Conservation (phyloP, 75 land plant genomes). For the Selaginella tamariscina region DNA sequence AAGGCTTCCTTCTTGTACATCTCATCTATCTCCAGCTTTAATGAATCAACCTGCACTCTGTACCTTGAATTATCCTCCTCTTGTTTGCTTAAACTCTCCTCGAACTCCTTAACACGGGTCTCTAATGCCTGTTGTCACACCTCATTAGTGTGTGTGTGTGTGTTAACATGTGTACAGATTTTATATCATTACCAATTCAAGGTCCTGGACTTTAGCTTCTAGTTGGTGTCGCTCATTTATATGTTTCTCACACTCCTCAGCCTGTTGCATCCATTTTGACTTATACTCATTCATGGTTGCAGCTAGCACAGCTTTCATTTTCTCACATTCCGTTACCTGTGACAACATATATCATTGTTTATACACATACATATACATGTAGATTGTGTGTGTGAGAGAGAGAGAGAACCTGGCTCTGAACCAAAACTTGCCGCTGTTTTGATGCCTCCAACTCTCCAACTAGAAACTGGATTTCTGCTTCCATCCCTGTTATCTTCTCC, state of each 20-base stretch:
- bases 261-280: neutral
- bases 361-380: too few relatives aligned
- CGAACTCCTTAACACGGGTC: neutral
- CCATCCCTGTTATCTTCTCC: neutral
- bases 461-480: neutral
- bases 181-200: too few relatives aligned
- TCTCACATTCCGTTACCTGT: neutral
- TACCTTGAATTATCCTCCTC: neutral
- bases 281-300: neutral
- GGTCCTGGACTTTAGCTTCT: neutral
- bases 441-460: neutral
- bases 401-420: neutral
- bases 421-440: neutral
- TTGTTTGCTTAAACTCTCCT: neutral
- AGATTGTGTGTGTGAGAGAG: too few relatives aligned
- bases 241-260: neutral
- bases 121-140: too few relatives aligned
- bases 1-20: neutral
- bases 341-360: too few relatives aligned
- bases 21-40: neutral
- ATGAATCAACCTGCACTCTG: too few relatives aligned
- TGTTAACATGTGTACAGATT: too few relatives aligned
- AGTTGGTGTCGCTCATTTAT: neutral
- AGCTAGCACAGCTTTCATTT: neutral
- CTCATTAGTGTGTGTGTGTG: too few relatives aligned